Conservation (phyloP, 345 rosid species). For the Populus alba region DNA sequence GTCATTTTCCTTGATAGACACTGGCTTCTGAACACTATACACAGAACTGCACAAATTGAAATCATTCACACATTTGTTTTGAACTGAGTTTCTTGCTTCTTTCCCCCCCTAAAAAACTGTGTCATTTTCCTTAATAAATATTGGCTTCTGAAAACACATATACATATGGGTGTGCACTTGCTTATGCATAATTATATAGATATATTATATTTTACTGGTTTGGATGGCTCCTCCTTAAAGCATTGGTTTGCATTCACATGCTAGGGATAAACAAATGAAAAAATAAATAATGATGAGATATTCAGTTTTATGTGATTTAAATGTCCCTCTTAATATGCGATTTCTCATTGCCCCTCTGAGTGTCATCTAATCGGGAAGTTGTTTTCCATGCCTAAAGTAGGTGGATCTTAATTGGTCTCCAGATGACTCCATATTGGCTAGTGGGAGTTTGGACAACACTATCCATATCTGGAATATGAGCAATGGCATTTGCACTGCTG, state of each 20-base stretch:
- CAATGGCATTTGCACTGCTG: constrained; percentile 91
- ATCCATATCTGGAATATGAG: constrained; percentile 93
- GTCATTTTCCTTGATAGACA: no score
- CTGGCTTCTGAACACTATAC: no score
- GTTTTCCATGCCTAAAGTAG: constrained; percentile 73
- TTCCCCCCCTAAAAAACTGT: no score
- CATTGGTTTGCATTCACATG: not conserved
- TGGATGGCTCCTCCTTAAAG: not conserved
- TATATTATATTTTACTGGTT: not conserved
- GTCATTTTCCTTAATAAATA: not conserved
- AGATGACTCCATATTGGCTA: constrained; percentile 90
- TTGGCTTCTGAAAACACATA: not conserved
- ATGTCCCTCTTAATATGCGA: not conserved
- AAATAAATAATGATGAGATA: not conserved
- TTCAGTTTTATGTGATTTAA: not conserved
- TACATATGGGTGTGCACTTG: not conserved
- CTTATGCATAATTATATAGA: not conserved
- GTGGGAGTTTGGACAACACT: constrained; percentile 98
- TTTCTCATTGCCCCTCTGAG: constrained; percentile 11
- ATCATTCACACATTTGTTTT: not conserved
- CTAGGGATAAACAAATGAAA: not conserved
- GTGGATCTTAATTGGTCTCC: constrained; percentile 99
- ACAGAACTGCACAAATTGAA: not conserved
- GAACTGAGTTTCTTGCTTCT: not conserved
- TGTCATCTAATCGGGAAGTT: constrained; percentile 43